Evolutionary conservation across 306 rosid genomes (phyloP).

Genomic region (Vigna nakashimae): DNA sequence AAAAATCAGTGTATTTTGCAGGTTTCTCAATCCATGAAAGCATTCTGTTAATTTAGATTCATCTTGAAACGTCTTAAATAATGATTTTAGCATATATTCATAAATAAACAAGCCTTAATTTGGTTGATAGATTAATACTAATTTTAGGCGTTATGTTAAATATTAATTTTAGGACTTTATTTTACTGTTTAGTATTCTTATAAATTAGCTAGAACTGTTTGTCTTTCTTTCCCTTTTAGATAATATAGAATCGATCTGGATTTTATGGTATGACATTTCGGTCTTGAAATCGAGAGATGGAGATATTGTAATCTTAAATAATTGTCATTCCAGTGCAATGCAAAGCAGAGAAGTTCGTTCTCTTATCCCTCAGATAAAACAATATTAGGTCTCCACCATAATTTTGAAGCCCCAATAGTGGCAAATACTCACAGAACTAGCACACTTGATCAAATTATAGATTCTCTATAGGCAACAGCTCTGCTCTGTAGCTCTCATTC

Average conservation of each 20-base stretch:
- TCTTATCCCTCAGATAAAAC: slow-evolving; percentile 12
- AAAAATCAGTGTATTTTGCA: slow-evolving; percentile 5
- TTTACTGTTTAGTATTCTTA: background rate
- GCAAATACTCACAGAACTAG: background rate
- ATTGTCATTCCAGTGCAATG: background rate
- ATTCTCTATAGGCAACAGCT: background rate
- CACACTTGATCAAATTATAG: slow-evolving; percentile 24
- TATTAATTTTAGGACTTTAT: slow-evolving; percentile 9
- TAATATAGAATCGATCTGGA: background rate
- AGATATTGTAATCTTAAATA: slow-evolving; percentile 18
- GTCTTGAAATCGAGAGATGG: background rate
- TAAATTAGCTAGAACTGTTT: slow-evolving; percentile 8
- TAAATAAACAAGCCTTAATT: background rate
- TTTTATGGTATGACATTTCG: slow-evolving; percentile 6
- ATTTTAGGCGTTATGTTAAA: background rate
- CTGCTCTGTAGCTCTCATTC: background rate
- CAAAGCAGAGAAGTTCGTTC: slow-evolving; percentile 21
- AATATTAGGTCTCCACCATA: slow-evolving; percentile 13
- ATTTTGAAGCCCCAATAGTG: slow-evolving; percentile 16
- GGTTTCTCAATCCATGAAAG: slow-evolving; percentile 23
- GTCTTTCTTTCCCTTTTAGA: background rate
- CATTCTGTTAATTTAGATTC: slow-evolving; percentile 13
- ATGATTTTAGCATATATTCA: background rate
- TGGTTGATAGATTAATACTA: background rate
- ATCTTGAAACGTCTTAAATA: slow-evolving; percentile 5